phyloP scores from a whole-genome alignment of 306 rosid genomes.

The Myrica gale region DNA sequence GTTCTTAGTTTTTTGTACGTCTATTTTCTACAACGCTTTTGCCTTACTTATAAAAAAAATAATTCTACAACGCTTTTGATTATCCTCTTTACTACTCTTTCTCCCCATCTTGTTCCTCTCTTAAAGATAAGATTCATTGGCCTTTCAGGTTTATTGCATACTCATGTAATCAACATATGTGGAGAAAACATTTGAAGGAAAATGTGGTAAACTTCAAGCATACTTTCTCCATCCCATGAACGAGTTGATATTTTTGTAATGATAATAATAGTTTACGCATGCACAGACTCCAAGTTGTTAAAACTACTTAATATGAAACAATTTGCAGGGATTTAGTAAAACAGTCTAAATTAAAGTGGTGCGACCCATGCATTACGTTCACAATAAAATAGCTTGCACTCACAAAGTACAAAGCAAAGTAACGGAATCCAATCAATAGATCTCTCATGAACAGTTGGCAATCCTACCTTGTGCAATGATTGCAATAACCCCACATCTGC shows the following conservation, averaged over 20 bases:
- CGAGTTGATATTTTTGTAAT: neutral
- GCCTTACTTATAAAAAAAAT: no score
- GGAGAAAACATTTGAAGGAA: neutral
- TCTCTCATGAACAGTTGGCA: constrained; percentile 18
- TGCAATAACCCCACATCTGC: constrained; percentile 87
- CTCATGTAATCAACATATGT: neutral
- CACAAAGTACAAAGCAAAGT: constrained; percentile 1
- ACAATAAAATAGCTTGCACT: neutral
- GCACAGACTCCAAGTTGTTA: neutral
- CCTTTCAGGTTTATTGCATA: neutral
- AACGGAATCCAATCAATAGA: constrained; percentile 20
- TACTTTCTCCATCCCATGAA: neutral
- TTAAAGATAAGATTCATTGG: neutral
- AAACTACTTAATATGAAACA: neutral
- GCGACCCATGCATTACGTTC: neutral
- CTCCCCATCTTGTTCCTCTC: neutral
- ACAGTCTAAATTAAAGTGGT: no score
- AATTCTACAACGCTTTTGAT: neutral
- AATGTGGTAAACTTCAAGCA: neutral
- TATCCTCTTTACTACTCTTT: neutral
- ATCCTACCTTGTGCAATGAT: constrained; percentile 84
- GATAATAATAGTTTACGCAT: neutral
- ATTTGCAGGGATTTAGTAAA: no score
- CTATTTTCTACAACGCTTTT: neutral
- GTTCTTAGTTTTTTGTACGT: no score